A percentile compares a stretch with the other conserved stretches of the same genome.
phyloP scores from a whole-genome alignment of 2,329 filamentous ascomycete species.

The Penicillium sp. region DNA sequence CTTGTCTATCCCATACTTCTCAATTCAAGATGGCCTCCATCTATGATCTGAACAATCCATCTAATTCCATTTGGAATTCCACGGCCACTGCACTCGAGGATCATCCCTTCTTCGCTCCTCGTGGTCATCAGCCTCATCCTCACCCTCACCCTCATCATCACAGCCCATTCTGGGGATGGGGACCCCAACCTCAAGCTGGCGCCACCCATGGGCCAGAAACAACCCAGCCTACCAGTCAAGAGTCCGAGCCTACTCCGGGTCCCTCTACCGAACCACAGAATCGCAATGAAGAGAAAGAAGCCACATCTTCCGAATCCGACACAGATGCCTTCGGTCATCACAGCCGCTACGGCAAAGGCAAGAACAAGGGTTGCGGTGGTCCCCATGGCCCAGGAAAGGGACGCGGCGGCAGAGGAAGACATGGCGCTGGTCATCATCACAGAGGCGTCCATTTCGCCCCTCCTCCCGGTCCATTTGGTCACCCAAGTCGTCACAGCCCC shows the following conservation, averaged over 20 bases:
- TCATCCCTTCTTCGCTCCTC: constrained; percentile 51
- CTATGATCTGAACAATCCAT: constrained; percentile 56
- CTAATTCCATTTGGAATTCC: constrained; percentile 60
- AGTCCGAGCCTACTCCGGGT: constrained; percentile 8
- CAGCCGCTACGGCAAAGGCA: constrained; percentile 26
- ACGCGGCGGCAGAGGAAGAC: constrained; percentile 8
- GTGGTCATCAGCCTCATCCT: constrained; percentile 29
- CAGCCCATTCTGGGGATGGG: constrained; percentile 17
- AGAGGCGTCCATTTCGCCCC: constrained; percentile 6
- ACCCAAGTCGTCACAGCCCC: constrained; percentile 2
- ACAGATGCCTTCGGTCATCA: constrained; percentile 21
- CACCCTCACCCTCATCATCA: constrained; percentile 21
- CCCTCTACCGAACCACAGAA: constrained; percentile 6
- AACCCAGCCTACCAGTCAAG: not conserved
- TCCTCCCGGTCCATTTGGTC: constrained; percentile 6
- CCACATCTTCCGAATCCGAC: constrained; percentile 9
- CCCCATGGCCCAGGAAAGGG: constrained; percentile 11
- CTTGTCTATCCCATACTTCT: not conserved
- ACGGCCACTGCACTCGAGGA: constrained; percentile 53
- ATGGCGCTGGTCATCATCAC: constrained; percentile 8
- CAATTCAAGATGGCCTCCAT: constrained; percentile 56
- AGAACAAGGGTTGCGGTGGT: constrained; percentile 5
- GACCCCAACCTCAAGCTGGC: constrained; percentile 3
- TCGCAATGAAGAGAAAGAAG: constrained; percentile 7
- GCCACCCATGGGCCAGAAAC: constrained; percentile 8